Base-by-base conservation (phyloP, 306 rosid genomes). In the Glycine soja region DNA sequence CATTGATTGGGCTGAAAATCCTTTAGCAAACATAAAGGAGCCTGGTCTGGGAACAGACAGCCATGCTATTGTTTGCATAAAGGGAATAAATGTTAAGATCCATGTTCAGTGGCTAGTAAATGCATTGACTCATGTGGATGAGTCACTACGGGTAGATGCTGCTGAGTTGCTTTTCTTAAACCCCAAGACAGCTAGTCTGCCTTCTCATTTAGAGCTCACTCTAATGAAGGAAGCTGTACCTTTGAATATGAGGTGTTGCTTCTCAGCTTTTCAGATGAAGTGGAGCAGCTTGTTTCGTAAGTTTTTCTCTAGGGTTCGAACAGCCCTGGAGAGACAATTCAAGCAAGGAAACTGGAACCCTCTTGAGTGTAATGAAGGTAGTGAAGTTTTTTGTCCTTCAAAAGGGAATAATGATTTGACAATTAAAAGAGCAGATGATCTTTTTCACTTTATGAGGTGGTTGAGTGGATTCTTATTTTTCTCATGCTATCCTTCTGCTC, bases 401-500 rank as follows among this genome's bases (percentile, higher is more conserved):
- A 86, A 83, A 74, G 88, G 88, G 85, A 79, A 72, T 57, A 73
- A 75, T 72, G 88, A 86, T 30, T 78, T 68, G 80, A 73, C 86
- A 68, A 65, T 80, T 81, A 76, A 86, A 72, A 89, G 93, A 76
- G 99, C 97, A 15, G 86, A 91, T 81, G 84, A 89, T 72, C 99
- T 95, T 85, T 95, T 93, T 66, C 76, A 38, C 64, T 95, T 95
- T 82, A 95, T 93, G 96, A 95, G 93, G 89, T 95, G 99, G 99
- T 90, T 95, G 74, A 92, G 98, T 85, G 88, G 90, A 82, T 95
- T 91, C 87, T 89, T 95, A 74, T 95, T 93, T 85, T 93, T 90
- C 86, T 95, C 98, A 19, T 95, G 97, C 83, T 95, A 93, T 89
- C 99, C 99, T 62, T 91, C 99, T 70, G 99, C 98, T 68, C 98